These are phyloP conservation scores for Coemansia guatemalensis DNA, from an alignment of 192 early-diverging fungal species.

Conservation along the genomic window DNA sequence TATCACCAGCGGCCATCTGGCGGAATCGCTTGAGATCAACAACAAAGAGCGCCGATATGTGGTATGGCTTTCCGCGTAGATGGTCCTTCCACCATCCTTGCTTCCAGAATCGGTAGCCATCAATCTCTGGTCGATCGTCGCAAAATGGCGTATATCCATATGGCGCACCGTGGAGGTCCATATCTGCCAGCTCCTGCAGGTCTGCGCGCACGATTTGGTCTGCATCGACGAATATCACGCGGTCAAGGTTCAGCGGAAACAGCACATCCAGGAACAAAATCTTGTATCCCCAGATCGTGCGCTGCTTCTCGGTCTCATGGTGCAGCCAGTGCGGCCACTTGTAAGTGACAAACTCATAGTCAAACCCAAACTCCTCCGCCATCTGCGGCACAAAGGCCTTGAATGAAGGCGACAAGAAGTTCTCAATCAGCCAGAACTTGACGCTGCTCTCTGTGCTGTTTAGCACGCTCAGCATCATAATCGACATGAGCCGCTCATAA, in stretches of 20 bases:
- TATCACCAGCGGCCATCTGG: conserved; percentile 90
- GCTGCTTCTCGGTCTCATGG: conserved; percentile 89
- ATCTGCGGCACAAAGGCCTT: conserved; percentile 91
- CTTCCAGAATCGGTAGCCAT: conserved; percentile 98
- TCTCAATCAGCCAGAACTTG: conserved; percentile 99
- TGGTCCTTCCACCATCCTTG: conserved; percentile 93
- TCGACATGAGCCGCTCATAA: conserved; percentile 95
- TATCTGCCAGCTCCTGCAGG: conserved; percentile 86
- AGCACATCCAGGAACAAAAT: conserved; percentile 97
- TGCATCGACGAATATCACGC: conserved; percentile 98
- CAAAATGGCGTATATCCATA: conserved; percentile 98
- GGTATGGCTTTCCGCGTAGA: conserved; percentile 85
- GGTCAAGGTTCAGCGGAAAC: conserved; percentile 89
- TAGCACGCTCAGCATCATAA: conserved; percentile 95
- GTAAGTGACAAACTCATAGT: conserved; percentile 96
- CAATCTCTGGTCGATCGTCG: conserved; percentile 87
- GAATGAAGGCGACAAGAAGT: conserved; percentile 96
- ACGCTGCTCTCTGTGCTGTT: conserved; percentile 84
- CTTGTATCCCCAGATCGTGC: conserved; percentile 99
- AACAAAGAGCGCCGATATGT: conserved; percentile 94
- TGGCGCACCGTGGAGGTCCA: conserved; percentile 92
- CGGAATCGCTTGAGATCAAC: conserved; percentile 94
- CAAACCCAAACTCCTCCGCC: conserved; percentile 82
- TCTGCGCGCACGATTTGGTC: conserved; percentile 98
- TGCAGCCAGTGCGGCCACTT: conserved; percentile 98